Evolutionary conservation across 352 stramenopile species (phyloP), one percentile per base, ranked within the genome.

Genomic region (Pythium pectinolyticum): DNA sequence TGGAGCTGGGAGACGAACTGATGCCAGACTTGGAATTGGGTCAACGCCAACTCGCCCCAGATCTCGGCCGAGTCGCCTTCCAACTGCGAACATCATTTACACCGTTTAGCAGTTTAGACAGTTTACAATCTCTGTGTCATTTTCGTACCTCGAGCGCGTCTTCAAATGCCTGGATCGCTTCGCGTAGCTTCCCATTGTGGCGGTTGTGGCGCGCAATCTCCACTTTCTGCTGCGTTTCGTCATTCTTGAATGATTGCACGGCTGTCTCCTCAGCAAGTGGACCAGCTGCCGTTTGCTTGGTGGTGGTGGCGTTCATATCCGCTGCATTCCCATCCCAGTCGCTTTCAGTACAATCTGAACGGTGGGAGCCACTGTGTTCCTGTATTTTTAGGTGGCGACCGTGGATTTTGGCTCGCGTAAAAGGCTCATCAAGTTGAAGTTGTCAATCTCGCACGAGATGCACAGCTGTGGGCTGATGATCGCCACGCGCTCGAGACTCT

Each of bases 11-110:
- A 79, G 32, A 73, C 64, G 15, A 78, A 59, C 9, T 65, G 57
- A 55, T 86, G 75, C 83, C 83, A 92, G 24, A 73, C 66, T 54
- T 85, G 70, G 45, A 78, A 88, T 51, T 89, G 80, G 4, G 74
- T 72, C 32, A 84, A 63, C 1, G 83, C 81, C 3, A 92, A 59
- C 51, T 90, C 79, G 22, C 59, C 51, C 83, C 83, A 92, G 12
- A 92, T 41, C 27, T 71, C 57, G 27, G 76, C 78, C 0, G 72
- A 85, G 45, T 92, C 76, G 2, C 67, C 76, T 67, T 88, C 78
- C 25, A 67, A 25, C 83, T 92, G 54, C 22, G 28, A 34, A 3
- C 19, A 30, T 27, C 25, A 6, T 32, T 0, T 17, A 39, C 3
- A 11, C 2, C 32, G 32, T 39, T 39, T 32, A 22, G n/a, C 20